Percentiles rank a stretch among this genome's conserved stretches.
Evolutionary conservation across 208 protist genomes (phyloP).

Genomic region (Leishmania aethiopica): DNA sequence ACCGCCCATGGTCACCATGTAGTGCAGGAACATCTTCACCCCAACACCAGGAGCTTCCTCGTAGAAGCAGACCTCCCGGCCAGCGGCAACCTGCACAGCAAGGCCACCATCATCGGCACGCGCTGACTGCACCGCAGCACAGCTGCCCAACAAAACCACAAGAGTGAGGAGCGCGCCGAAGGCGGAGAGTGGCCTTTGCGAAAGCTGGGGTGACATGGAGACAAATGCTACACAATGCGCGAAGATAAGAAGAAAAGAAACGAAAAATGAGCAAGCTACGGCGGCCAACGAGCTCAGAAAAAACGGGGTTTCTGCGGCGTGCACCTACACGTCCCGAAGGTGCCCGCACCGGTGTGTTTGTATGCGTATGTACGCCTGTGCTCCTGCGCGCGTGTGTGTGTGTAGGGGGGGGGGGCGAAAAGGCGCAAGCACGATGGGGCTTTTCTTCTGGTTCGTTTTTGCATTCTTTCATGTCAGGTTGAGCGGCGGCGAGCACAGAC

Average conservation of each 20-base stretch:
- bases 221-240: not conserved
- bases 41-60: constrained; percentile 58
- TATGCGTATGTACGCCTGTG: not conserved
- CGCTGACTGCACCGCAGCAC: not conserved
- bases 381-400: not conserved
- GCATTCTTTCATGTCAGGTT: not conserved
- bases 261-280: not conserved
- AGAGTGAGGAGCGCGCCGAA: constrained; percentile 1
- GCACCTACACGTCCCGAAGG: not conserved
- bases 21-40: constrained; percentile 78
- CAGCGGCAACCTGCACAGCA: constrained; percentile 52
- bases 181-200: not conserved
- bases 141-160: constrained; percentile 33
- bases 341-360: not conserved
- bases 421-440: not conserved
- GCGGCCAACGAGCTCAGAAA: no score
- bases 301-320: not conserved
- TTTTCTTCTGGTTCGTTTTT: no score
- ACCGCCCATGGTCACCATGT: constrained; percentile 77
- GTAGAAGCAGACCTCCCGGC: constrained; percentile 79
- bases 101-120: constrained; percentile 51
- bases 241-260: not conserved
- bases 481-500: not conserved
- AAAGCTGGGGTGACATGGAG: not conserved
- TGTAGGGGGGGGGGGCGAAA: not conserved